Evolutionary conservation across 2,329 filamentous ascomycete species (phyloP).

Genomic region (Fusarium sp.): DNA sequence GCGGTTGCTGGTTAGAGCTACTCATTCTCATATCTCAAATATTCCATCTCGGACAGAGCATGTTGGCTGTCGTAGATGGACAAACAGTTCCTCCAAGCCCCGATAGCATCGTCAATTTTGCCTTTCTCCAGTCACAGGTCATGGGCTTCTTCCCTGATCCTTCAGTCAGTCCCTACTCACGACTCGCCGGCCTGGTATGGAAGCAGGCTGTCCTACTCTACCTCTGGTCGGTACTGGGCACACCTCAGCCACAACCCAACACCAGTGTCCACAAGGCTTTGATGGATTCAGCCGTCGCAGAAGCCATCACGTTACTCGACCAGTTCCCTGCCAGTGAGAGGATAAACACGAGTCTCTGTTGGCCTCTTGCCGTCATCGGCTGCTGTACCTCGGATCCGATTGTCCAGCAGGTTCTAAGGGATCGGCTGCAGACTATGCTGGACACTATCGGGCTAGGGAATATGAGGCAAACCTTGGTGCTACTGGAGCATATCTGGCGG

Average conservation of each 20-base stretch:
- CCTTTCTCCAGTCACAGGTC: slow-evolving; percentile 54
- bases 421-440: slow-evolving; percentile 48
- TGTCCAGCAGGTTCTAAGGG: slow-evolving; percentile 50
- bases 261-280: slow-evolving; percentile 37
- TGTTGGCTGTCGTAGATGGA: slow-evolving; percentile 46
- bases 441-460: slow-evolving; percentile 56
- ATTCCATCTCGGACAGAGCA: slow-evolving; percentile 55
- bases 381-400: slow-evolving; percentile 48
- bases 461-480: slow-evolving; percentile 54
- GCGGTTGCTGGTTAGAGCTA: slow-evolving; percentile 53
- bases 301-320: slow-evolving; percentile 45
- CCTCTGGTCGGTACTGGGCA: slow-evolving; percentile 50
- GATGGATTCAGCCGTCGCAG: slow-evolving; percentile 43
- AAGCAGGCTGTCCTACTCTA: slow-evolving; percentile 58
- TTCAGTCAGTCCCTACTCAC: slow-evolving; percentile 49
- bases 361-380: slow-evolving; percentile 52
- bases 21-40: slow-evolving; percentile 52
- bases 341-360: slow-evolving; percentile 54
- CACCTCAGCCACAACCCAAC: slow-evolving; percentile 35
- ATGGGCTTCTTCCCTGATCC: slow-evolving; percentile 52
- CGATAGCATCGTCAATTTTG: slow-evolving; percentile 57
- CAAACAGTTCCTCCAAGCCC: slow-evolving; percentile 44
- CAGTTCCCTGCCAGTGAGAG: slow-evolving; percentile 47
- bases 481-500: slow-evolving; percentile 57
- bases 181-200: slow-evolving; percentile 55